These are phyloP conservation scores for Xylaria grammica DNA, from an alignment of 495 filamentous ascomycete genomes.

Conservation along the genomic window DNA sequence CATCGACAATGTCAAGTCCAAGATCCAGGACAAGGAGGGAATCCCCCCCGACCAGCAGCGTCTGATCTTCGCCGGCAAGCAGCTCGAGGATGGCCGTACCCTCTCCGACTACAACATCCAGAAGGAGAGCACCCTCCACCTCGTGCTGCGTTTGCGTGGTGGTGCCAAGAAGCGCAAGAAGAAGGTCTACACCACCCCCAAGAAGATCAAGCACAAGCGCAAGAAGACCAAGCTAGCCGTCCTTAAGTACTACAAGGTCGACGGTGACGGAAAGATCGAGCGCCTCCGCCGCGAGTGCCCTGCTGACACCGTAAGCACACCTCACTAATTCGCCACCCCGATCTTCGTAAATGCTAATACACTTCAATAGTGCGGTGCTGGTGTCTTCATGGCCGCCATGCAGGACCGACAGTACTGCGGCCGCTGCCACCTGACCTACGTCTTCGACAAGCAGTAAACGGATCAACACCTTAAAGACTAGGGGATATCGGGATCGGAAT, in stretches of 20 bases:
- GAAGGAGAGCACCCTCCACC: conserved; percentile 99
- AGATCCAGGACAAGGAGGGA: conserved; percentile 96
- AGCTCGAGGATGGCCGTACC: conserved; percentile 99
- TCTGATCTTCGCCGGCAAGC: conserved; percentile 99
- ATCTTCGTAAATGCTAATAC: conserved; percentile 30
- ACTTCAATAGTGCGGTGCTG: conserved; percentile 82
- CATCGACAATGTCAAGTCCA: conserved; percentile 99
- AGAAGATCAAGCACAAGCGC: conserved; percentile 99
- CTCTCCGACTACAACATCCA: conserved; percentile 99
- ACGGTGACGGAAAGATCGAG: conserved; percentile 99
- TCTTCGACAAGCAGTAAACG: conserved; percentile 83
- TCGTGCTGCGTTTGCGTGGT: conserved; percentile 96
- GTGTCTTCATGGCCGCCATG: conserved; percentile 99
- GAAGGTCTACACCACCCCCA: conserved; percentile 99
- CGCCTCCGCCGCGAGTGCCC: conserved; percentile 98
- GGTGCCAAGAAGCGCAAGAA: conserved; percentile 99
- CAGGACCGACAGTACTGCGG: conserved; percentile 99
- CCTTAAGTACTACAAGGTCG: conserved; percentile 99
- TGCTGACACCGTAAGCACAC: conserved; percentile 75
- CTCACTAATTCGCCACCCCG: neutral
- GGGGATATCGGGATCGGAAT: conserved; percentile 24
- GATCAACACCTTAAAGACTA: conserved; percentile 18
- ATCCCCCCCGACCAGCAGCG: conserved; percentile 99
- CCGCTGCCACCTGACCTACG: conserved; percentile 99
- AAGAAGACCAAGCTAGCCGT: conserved; percentile 99